Evolutionary conservation across 1,139 yeast species (phyloP).

Genomic region (Wickerhamiella pararugosa): DNA sequence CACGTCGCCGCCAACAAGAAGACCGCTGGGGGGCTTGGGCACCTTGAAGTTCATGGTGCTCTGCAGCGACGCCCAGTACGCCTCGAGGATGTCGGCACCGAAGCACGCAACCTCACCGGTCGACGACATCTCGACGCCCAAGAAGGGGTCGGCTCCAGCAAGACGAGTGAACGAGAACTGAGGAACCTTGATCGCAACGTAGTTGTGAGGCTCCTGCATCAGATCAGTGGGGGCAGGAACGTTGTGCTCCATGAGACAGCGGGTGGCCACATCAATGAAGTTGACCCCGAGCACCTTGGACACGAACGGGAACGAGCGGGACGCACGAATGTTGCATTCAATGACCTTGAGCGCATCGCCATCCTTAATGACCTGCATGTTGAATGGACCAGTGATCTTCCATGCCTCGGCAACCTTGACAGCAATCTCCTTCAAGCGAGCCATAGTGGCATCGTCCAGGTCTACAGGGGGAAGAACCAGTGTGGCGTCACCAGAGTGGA

Average conservation of each 20-base stretch:
- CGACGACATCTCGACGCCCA: constrained; percentile 98
- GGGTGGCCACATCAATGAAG: constrained; percentile 87
- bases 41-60: constrained; percentile 92
- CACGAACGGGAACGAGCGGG: constrained; percentile 97
- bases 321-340: constrained; percentile 96
- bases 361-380: constrained; percentile 88
- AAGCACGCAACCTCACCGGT: constrained; percentile 98
- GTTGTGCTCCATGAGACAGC: constrained; percentile 61
- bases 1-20: constrained; percentile 88
- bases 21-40: constrained; percentile 80
- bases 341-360: constrained; percentile 68
- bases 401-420: constrained; percentile 88
- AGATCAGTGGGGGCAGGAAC: constrained; percentile 81
- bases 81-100: constrained; percentile 72
- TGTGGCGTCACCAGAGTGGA: constrained; percentile 98
- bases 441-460: constrained; percentile 78
- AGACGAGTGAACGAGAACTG: constrained; percentile 95
- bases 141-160: constrained; percentile 97
- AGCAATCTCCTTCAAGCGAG: constrained; percentile 84
- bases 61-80: constrained; percentile 96
- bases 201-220: constrained; percentile 54
- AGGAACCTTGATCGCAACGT: constrained; percentile 95
- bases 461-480: constrained; percentile 82
- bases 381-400: constrained; percentile 95
- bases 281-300: constrained; percentile 90